phyloP scores from a whole-genome alignment of 2,329 filamentous ascomycete genomes.

The Aureobasidium sp. region DNA sequence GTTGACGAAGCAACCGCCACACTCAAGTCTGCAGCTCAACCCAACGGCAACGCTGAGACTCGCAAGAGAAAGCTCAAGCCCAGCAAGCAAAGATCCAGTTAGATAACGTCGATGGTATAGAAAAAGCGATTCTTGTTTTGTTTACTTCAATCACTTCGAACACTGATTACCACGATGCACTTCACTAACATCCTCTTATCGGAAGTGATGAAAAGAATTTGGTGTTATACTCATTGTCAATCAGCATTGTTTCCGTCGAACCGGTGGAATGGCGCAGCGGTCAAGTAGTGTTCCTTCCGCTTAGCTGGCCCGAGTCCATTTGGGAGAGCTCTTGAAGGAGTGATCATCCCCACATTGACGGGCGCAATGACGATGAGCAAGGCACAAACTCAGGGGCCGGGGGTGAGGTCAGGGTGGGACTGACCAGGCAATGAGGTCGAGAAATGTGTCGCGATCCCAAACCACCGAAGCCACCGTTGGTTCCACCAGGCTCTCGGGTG shows the following conservation, averaged over 20 bases:
- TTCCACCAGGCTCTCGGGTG: no score
- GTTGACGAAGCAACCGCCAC: conserved; percentile 28
- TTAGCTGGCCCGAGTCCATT: background rate
- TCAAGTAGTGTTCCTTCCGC: background rate
- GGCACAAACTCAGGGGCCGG: no score
- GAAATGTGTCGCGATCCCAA: no score
- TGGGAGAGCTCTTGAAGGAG: no score
- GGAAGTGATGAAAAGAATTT: background rate
- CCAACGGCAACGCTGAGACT: conserved; percentile 38
- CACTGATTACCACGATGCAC: background rate
- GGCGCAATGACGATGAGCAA: no score
- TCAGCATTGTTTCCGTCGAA: background rate
- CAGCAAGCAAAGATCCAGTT: conserved; percentile 7
- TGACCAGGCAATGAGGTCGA: no score
- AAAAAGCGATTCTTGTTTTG: background rate
- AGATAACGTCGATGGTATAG: background rate
- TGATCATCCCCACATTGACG: no score
- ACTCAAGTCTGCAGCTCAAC: conserved; percentile 33
- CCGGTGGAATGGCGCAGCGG: background rate
- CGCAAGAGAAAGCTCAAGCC: conserved; percentile 29
- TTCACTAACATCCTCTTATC: background rate
- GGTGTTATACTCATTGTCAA: background rate
- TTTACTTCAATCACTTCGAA: background rate
- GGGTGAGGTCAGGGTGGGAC: no score
- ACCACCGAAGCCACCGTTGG: no score